phyloP scores from a whole-genome alignment of 768 basidiomycete species.

The Mycena albidolilacea region DNA sequence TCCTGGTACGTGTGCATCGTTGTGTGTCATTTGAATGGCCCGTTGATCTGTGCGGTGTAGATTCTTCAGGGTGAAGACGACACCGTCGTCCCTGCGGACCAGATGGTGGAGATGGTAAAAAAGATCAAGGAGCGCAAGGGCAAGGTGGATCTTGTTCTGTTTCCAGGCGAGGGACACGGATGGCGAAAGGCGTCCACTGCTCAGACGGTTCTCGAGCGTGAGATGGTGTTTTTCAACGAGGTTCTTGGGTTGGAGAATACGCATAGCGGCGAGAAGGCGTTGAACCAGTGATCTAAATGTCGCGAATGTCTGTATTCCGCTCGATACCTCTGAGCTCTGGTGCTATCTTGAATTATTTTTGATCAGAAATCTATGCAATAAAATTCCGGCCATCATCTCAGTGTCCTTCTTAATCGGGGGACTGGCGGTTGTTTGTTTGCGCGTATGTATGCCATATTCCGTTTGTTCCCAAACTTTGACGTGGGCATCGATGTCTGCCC shows the following conservation, averaged over 20 bases:
- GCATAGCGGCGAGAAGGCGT: not conserved
- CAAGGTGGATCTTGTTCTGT: conserved; percentile 58
- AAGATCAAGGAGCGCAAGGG: conserved; percentile 55
- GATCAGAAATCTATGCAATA: too few species aligned
- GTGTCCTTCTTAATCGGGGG: too few species aligned
- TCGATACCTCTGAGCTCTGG: too few species aligned
- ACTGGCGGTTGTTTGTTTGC: not conserved
- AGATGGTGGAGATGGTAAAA: conserved; percentile 60
- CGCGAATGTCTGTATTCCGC: too few species aligned
- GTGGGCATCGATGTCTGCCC: not conserved
- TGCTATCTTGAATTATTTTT: too few species aligned
- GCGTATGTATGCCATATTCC: not conserved
- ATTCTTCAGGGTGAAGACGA: conserved; percentile 66
- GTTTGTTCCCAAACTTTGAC: too few species aligned
- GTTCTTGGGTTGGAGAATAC: conserved; percentile 40
- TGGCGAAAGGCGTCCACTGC: conserved; percentile 60
- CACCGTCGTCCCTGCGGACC: conserved; percentile 66
- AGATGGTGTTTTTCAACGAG: conserved; percentile 57
- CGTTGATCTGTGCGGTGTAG: conserved; percentile 43
- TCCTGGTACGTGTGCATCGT: conserved; percentile 57
- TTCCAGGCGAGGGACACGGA: conserved; percentile 67
- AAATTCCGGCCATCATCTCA: too few species aligned
- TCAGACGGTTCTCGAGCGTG: conserved; percentile 54
- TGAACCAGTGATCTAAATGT: too few species aligned
- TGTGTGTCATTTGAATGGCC: not conserved